Conservation (phyloP, 2,329 filamentous ascomycete genomes). For the Alternaria tenuissima region DNA sequence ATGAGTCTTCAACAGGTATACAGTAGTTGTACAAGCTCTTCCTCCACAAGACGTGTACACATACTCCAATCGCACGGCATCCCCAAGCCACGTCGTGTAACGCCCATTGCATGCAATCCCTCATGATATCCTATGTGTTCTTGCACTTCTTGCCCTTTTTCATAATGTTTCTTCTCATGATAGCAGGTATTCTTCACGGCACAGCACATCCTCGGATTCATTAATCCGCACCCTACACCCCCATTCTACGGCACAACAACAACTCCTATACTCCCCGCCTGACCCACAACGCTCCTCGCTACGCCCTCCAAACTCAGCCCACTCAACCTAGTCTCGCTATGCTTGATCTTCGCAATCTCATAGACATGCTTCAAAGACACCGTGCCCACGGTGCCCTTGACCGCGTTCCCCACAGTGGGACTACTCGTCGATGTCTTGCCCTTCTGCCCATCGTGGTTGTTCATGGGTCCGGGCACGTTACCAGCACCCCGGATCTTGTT, state of each 20-base stretch:
- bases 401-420: conserved; percentile 64
- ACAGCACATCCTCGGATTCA: too few relatives aligned
- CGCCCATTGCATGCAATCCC: too few relatives aligned
- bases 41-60: background rate
- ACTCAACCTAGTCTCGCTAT: conserved; percentile 55
- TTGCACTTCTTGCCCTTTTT: background rate
- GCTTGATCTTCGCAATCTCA: conserved; percentile 98
- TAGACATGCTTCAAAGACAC: conserved; percentile 95
- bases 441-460: conserved; percentile 50
- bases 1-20: conserved; percentile 1
- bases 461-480: conserved; percentile 58
- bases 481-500: conserved; percentile 77
- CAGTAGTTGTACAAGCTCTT: conserved; percentile 1
- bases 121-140: background rate
- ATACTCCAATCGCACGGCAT: background rate
- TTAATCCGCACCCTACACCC: background rate
- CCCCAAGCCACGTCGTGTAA: background rate
- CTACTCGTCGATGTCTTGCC: conserved; percentile 44
- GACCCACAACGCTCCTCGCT: conserved; percentile 72
- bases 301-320: conserved; percentile 87
- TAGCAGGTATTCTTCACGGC: background rate
- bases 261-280: conserved; percentile 60
- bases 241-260: conserved; percentile 56
- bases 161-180: background rate
- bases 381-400: conserved; percentile 79